Conservation (phyloP, 306 rosid genomes). For the Begonia masoniana region DNA sequence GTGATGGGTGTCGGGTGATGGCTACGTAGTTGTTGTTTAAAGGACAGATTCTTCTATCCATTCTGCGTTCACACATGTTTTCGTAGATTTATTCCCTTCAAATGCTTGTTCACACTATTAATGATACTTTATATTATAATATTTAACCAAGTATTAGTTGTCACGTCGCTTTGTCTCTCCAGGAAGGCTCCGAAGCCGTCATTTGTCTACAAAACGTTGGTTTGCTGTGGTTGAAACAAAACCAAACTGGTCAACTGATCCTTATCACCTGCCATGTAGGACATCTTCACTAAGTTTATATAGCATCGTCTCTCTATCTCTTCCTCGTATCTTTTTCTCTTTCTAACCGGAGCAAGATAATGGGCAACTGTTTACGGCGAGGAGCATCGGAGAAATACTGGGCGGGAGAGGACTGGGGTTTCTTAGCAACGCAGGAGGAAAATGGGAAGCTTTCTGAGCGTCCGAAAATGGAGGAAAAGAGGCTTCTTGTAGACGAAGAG, state of each 20-base stretch:
- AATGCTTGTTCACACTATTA: conserved; percentile 29
- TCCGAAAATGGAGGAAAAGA: neutral
- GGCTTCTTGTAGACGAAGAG: neutral
- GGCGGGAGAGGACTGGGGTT: conserved; percentile 38
- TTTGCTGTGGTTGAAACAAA: too few species aligned
- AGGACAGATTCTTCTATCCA: conserved; percentile 21
- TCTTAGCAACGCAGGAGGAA: conserved; percentile 1
- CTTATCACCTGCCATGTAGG: too few species aligned
- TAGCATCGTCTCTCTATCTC: neutral
- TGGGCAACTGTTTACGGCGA: conserved; percentile 74
- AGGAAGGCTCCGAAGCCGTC: too few species aligned
- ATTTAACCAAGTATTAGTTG: too few species aligned
- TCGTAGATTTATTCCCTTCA: conserved; percentile 5
- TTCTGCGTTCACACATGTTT: conserved; percentile 44
- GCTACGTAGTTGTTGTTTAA: neutral
- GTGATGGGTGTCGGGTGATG: too few species aligned
- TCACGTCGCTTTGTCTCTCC: too few species aligned
- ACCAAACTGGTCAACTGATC: too few species aligned
- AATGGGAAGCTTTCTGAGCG: neutral
- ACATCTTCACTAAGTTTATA: neutral
- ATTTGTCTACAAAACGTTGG: too few species aligned
- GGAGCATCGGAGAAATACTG: conserved; percentile 23
- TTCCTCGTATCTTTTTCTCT: neutral
- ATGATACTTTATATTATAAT: too few species aligned
- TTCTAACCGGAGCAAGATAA: neutral